Evolutionary conservation across 2,329 filamentous ascomycete genomes (phyloP), one percentile per base, ranked within the genome.

Genomic region (Epichloe scottii): DNA sequence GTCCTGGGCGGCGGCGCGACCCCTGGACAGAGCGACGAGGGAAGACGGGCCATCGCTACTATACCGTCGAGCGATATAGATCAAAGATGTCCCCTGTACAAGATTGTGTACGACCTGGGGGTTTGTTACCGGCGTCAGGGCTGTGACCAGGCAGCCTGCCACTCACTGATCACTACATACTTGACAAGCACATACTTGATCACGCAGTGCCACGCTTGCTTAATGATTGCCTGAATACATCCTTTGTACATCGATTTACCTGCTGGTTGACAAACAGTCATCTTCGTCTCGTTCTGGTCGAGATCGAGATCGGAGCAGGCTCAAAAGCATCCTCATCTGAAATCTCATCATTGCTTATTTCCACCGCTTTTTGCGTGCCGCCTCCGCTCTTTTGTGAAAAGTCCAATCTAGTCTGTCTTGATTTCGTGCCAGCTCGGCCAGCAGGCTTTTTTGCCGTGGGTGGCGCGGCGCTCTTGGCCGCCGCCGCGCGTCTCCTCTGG

Each of bases 261-360:
- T 30, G 14, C 35, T 38, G 15, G n/a, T n/a, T n/a, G n/a, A 14
- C 19, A 19, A 38, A 12, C 44, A 5, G 21, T 58, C 53, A 66
- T 48, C 63, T 58, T 44, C 62, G 61, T 46, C 66, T 62, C 5
- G 63, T 63, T 49, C 65, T 57, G n/a, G 59, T 63, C 17, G 66
- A 56, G 12, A 61, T 63, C 17, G 66, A 56, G 12, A 61, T 56
- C 0, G 72, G 72, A 47, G 73, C 69, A 5, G 76, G 69, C 62
- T 82, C 78, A 62, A 84, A 84, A 0, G 72, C 66, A 62, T 81
- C 77, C 42, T 81, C 78, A 51, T 81, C 78, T 0, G 75, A 79
- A 43, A 84, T 81, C 62, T 82, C 80, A 60, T 84, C 81, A 53
- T 82, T 79, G 54, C 80, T 84, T 50, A 83, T 76, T 59, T 82